Conservation (phyloP, 352 stramenopile genomes). For the Paralagenidium karlingii region DNA sequence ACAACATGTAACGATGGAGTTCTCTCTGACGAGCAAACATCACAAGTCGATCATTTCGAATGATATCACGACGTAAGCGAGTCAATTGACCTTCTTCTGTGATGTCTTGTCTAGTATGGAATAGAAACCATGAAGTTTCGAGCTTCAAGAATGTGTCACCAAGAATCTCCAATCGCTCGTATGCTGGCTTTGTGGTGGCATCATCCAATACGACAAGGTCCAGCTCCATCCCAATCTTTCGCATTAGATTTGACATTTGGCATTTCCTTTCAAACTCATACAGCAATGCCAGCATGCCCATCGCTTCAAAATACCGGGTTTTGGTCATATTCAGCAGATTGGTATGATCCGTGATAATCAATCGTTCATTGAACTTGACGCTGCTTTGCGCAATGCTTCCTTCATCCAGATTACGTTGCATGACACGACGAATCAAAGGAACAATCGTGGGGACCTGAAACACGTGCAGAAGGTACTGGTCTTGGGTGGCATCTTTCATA, state of each 20-base stretch:
- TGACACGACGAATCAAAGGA: constrained; percentile 68
- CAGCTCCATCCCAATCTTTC: constrained; percentile 53
- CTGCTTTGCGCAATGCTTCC: constrained; percentile 34
- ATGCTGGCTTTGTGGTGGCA: constrained; percentile 71
- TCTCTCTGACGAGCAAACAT: constrained; percentile 40
- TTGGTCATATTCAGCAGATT: constrained; percentile 46
- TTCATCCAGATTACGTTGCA: constrained; percentile 65
- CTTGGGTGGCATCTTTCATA: constrained; percentile 31
- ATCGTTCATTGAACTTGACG: constrained; percentile 65
- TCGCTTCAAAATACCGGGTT: constrained; percentile 64
- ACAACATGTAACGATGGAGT: constrained; percentile 71
- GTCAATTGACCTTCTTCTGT: constrained; percentile 57
- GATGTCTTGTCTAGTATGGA: constrained; percentile 55
- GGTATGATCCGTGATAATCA: constrained; percentile 60
- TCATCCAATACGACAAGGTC: constrained; percentile 66
- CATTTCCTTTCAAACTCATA: constrained; percentile 85
- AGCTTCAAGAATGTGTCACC: constrained; percentile 80
- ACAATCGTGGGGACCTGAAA: constrained; percentile 67
- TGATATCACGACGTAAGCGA: constrained; percentile 69
- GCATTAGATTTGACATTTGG: constrained; percentile 82
- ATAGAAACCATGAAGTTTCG: constrained; percentile 80
- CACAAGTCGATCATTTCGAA: constrained; percentile 74
- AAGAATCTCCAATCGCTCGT: constrained; percentile 74
- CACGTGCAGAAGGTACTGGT: constrained; percentile 50
- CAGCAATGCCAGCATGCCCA: constrained; percentile 68